Evolutionary conservation across 106 monocot species (phyloP), one percentile per base, ranked within the genome.

Genomic region (Dendrobium nobile): DNA sequence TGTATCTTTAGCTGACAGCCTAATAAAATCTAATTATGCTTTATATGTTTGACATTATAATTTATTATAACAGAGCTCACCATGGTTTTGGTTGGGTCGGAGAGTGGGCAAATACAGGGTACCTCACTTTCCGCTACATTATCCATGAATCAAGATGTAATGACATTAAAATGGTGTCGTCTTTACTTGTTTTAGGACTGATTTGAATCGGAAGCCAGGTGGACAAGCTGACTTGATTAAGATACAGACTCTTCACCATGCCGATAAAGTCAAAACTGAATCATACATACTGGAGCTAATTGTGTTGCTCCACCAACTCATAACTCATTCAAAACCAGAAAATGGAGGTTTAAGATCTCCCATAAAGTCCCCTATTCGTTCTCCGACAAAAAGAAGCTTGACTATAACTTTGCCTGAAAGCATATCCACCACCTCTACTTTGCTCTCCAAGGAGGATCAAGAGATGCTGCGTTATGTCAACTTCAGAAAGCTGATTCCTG

Each of bases 1-100:
- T 61, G 8, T 2, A 48, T 27, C 59, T 26, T 41, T 75, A 61
- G 4, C 0, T 55, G 4, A 2, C 13, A 51, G 31, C 47, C 47
- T 47, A 7, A 9, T 47, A 47, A 47, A 73, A 56, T 9, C 41
- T 67, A 10, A 16, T 7, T 56, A 0, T 72, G 72, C 10, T 73
- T 58, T 0, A 67, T 82, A 11, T 82, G 24, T 13, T 37, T 82
- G n/a, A 33, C 43, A 41, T 33, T 4, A 11, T 41, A 20, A 81
- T 54, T 41, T 41, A 77, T 75, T 43, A 56, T 40, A 37, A n/a
- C 87, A 97, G 98, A 81, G 95, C 98, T 19, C 98, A 99, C 54
- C 98, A 99, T 82, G 98, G 95, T 24, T 99, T 99, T 78, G 98
- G 98, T 67, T 99, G 92, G 98, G 98, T 99, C 75, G 98, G 98